phyloP scores from a whole-genome alignment of 2,329 filamentous ascomycete species.

The Neospermospora avenae region DNA sequence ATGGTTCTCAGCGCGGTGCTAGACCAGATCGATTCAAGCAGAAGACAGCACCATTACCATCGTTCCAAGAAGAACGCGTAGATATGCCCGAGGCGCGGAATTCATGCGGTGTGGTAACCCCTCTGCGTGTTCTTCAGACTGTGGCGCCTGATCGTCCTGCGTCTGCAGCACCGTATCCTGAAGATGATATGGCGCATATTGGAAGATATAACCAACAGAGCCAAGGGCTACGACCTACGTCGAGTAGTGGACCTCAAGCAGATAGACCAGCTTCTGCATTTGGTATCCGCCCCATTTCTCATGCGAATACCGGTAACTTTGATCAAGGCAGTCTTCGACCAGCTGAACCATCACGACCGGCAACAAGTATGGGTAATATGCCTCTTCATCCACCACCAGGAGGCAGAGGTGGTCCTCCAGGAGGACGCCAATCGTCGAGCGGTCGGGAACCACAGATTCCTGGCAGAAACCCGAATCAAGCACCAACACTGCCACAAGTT shows the following conservation, averaged over 20 bases:
- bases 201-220: background rate
- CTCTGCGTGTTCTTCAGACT: slow-evolving; percentile 14
- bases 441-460: slow-evolving; percentile 45
- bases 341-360: slow-evolving; percentile 37
- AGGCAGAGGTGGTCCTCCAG: slow-evolving; percentile 27
- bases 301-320: slow-evolving; percentile 21
- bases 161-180: slow-evolving; percentile 63
- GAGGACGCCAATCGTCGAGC: slow-evolving; percentile 37
- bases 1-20: slow-evolving; percentile 64
- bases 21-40: slow-evolving; percentile 59
- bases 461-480: slow-evolving; percentile 37
- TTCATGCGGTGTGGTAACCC: slow-evolving; percentile 17
- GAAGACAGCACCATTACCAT: slow-evolving; percentile 32
- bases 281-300: slow-evolving; percentile 45
- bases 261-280: slow-evolving; percentile 44
- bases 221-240: slow-evolving; percentile 46
- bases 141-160: slow-evolving; percentile 21
- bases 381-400: slow-evolving; percentile 38
- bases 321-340: slow-evolving; percentile 13
- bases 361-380: slow-evolving; percentile 47
- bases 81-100: slow-evolving; percentile 30
- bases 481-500: slow-evolving; percentile 22
- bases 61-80: slow-evolving; percentile 28
- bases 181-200: slow-evolving; percentile 52
- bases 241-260: slow-evolving; percentile 43